Evolutionary conservation across 1,139 yeast species (phyloP), one percentile per base, ranked within the genome.

Genomic region (Hemisphaericaspora xylofermentans): DNA sequence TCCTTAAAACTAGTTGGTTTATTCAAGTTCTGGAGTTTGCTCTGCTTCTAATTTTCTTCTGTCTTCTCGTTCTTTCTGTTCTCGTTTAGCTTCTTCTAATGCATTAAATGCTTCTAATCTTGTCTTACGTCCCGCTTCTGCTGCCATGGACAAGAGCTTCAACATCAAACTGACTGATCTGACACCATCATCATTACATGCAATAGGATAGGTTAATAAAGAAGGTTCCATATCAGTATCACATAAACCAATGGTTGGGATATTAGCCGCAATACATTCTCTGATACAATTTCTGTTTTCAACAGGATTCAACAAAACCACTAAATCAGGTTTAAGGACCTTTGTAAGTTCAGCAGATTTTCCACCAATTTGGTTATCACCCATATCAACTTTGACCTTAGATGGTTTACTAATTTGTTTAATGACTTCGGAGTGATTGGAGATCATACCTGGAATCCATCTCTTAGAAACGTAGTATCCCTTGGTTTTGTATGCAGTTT

Each of bases 391-490:
- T 51, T 69, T 73, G 4, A 72, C 54, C 36, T 63, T 60, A 53
- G 82, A 87, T 17, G 71, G 77, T 67, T 82, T 78, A 56, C 80
- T 82, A 42, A 88, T 82, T 64, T 87, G 95, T 44, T 74, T 74
- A 12, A 93, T 80, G 30, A 88, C 84, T 60, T 83, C 87, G 29
- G 82, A 71, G 43, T 88, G 82, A 65, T 93, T 93, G 38, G 98
- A 89, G 51, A 93, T 74, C 19, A 95, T 86, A 50, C 98, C 98
- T 2, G 98, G 96, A 43, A 88, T 80, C 98, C 98, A 93, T 60
- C 93, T 80, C 40, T 80, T 77, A 31, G 87, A 77, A 24, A 93
- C 93, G 56, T 85, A 88, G 64, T 81, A 88, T 10, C 95, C 96
- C 44, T 78, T 74, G 40, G 83, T 72, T 54, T 95, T 78, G 41